Percentiles rank a stretch among this genome's conserved stretches.
These are phyloP conservation scores for Plasmodium gonderi DNA, from an alignment of 169 alveolate genomes.

Conservation along the genomic window DNA sequence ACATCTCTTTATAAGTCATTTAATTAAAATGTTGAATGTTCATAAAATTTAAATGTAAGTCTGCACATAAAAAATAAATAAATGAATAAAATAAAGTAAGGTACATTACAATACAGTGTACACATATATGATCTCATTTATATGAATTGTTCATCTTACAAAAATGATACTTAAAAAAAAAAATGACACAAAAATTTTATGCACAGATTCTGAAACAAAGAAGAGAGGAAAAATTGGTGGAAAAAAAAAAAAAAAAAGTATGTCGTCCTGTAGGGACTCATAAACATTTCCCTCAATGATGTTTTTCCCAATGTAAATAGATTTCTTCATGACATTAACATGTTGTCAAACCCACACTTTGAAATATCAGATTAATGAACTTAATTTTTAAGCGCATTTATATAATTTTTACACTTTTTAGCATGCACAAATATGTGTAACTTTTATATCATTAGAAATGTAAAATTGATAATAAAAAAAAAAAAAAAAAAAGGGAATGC, in stretches of 20 bases:
- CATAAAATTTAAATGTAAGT: neutral
- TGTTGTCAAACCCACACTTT: neutral
- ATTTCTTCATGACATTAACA: neutral
- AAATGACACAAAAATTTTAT: neutral
- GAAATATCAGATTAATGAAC: neutral
- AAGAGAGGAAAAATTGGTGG: neutral
- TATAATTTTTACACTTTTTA: neutral
- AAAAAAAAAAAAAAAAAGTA: neutral
- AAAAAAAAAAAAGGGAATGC: neutral
- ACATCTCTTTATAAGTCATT: neutral
- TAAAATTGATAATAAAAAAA: neutral
- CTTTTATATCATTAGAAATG: neutral
- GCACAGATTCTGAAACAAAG: neutral
- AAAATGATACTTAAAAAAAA: neutral
- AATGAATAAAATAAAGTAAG: neutral
- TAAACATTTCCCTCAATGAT: neutral
- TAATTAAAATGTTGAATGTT: neutral
- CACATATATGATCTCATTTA: neutral
- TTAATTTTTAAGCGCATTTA: neutral
- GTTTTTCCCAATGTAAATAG: neutral
- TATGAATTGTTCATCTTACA: constrained; percentile 4
- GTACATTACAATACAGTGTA: neutral
- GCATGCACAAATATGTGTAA: neutral
- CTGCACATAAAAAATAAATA: neutral
- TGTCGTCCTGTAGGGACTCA: neutral